Evolutionary conservation across 1,284 basidiomycete species (phyloP), one percentile per base, ranked within the genome.

Genomic region (Tylopilus sp.): DNA sequence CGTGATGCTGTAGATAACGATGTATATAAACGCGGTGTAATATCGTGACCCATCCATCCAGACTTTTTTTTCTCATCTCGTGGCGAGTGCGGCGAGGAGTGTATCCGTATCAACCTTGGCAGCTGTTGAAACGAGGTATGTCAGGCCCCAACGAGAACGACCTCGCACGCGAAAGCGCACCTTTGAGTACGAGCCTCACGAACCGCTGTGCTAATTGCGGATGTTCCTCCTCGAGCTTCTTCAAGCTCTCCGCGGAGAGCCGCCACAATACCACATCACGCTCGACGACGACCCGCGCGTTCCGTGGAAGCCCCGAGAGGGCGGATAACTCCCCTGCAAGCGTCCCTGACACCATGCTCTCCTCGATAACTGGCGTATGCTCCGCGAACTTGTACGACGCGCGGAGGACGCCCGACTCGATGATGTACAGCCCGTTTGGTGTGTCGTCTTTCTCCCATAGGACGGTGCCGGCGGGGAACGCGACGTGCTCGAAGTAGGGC

Each of bases 341-440:
- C 0, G 94, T 94, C 3, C 95, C 95, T 3, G 95, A 90, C 0
- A 97, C 93, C 95, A 97, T 98, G 9, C 91, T 93, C 81, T 95
- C 93, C 75, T 93, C 90, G 57, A 94, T 88, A 17, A 82, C 79
- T 35, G 87, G 86, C 13, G 86, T 83, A 71, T 91, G 88, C 62
- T 90, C 88, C 17, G 89, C 88, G 77, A 95, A 95, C 62, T 82
- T 81, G 79, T 96, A 96, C 25, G 87, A 87, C 1, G 95, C 95
- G 21, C 92, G 86, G 48, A 98, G 84, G 41, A 94, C 88, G 17
- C 96, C 96, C 0, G 89, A 86, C 74, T 97, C 90, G 73, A 98
- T 90, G 71, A 98, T 84, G 80, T 96, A 98, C 25, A 95, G 79
- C 13, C 93, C 94, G 76, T 97, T 93, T 0, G 95, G 86, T 0